Base-by-base conservation (phyloP, 1,139 yeast genomes). In the Taphrina communis region DNA sequence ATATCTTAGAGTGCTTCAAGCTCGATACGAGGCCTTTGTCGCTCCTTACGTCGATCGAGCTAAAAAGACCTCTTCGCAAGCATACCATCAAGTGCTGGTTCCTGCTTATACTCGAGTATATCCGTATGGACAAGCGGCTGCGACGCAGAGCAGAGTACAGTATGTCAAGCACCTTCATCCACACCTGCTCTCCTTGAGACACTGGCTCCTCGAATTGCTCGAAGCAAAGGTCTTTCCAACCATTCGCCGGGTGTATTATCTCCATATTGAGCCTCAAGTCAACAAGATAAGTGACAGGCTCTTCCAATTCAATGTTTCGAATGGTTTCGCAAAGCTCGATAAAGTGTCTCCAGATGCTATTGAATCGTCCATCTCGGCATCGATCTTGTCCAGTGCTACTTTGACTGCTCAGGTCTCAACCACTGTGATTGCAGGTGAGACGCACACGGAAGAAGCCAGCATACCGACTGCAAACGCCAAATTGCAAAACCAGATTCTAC, bases 251-350 rank as follows among this genome's bases (percentile, higher is more conserved):
- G n/a, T 57, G 7, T 65, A 57, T 51, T 50, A 38, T 31, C 44
- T 48, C 25, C 70, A 69, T 42, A 52, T 69, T 41, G 65, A 67
- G 17, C 71, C 71, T 5, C 71, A 69, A 46, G 46, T 66, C 39
- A 59, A 60, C 36, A 59, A 58, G 9, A 48, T 69, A 19, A n/a
- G 53, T 39, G 62, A 66, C 14, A 50, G 46, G 12, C 42, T 67
- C 41, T 69, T 69, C 57, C 67, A 60, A 46, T 67, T 60, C 51
- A 69, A 60, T 12, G 66, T 38, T 5, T 42, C 61, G 14, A 25
- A n/a, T 11, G 69, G 63, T 14, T 52, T 66, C 31, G 60, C 69
- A 0, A 42, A 48, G 2, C 53, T 52, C 17, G 69, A 66, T 14
- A 52, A 50, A 17, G 42, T 46, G 19, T 12, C 57, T 14, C 51